phyloP scores from a whole-genome alignment of 2,329 filamentous ascomycete species.

The Mycocentrospora acerina region DNA sequence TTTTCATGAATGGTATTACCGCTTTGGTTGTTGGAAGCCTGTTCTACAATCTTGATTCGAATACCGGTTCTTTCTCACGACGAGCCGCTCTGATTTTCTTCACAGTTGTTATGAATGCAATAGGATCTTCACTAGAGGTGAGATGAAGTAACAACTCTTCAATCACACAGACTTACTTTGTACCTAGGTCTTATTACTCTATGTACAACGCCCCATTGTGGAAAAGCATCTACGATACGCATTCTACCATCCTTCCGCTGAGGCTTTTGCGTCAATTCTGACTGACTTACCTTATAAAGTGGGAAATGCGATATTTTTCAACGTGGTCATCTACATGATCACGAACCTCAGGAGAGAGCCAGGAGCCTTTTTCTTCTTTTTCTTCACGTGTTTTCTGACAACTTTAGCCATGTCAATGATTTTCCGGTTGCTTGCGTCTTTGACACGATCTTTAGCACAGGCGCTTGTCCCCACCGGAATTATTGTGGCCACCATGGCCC shows the following conservation, averaged over 20 bases:
- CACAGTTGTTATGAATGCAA: constrained; percentile 77
- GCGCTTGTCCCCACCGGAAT: neutral
- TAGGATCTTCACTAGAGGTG: constrained; percentile 70
- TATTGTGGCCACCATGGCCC: constrained; percentile 19
- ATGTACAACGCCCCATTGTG: constrained; percentile 81
- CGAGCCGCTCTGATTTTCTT: constrained; percentile 80
- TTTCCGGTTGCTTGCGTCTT: constrained; percentile 23
- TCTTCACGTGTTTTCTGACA: constrained; percentile 37
- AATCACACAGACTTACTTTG: no score
- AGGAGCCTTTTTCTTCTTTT: constrained; percentile 46
- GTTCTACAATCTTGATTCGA: constrained; percentile 69
- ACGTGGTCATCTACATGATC: constrained; percentile 49
- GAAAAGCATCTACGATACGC: constrained; percentile 84
- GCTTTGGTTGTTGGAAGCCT: constrained; percentile 74
- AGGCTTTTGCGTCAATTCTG: constrained; percentile 59
- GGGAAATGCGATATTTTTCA: constrained; percentile 42
- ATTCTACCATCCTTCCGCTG: constrained; percentile 80
- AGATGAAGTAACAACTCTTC: no score
- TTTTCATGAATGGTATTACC: constrained; percentile 62
- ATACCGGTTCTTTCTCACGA: constrained; percentile 69
- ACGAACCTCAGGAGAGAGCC: constrained; percentile 43
- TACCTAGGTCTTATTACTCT: constrained; percentile 73
- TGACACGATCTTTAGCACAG: constrained; percentile 1
- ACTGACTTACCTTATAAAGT: constrained; percentile 51
- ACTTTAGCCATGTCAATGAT: constrained; percentile 41